These are phyloP conservation scores for Neurospora sp. DNA, from an alignment of 495 filamentous ascomycete species.

Conservation along the genomic window DNA sequence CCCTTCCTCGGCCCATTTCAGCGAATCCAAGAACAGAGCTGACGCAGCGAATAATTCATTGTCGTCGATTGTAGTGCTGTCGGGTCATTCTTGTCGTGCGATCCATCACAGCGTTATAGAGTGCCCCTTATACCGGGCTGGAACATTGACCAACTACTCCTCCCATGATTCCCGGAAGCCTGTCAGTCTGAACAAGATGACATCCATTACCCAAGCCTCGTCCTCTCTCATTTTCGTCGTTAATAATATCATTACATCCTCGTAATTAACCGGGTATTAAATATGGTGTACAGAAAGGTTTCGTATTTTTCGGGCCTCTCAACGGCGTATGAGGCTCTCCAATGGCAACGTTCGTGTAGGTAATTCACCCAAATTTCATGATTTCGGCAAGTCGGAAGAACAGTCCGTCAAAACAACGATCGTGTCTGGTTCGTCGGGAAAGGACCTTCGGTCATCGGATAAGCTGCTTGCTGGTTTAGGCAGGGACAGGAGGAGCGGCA, in stretches of 20 bases:
- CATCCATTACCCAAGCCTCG: background rate
- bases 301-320: background rate
- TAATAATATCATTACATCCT: background rate
- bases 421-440: background rate
- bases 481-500: slow-evolving; percentile 33
- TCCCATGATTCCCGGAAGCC: background rate
- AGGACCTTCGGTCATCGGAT: background rate
- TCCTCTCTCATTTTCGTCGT: background rate
- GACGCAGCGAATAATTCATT: background rate
- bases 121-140: too few relatives aligned
- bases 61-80: too few relatives aligned
- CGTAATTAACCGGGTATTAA: background rate
- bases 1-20: background rate
- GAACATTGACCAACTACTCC: background rate
- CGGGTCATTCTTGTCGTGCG: background rate
- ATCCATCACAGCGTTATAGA: background rate
- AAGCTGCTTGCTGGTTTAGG: background rate
- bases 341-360: background rate
- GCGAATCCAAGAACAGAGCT: background rate
- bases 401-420: background rate
- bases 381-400: background rate
- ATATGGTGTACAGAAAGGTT: background rate
- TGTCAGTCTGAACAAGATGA: background rate
- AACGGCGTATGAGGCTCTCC: background rate
- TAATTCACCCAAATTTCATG: background rate